A percentile compares a stretch with the other conserved stretches of the same genome.
phyloP scores from a whole-genome alignment of 371 early-diverging fungal species.

The Mortierella sp. region DNA sequence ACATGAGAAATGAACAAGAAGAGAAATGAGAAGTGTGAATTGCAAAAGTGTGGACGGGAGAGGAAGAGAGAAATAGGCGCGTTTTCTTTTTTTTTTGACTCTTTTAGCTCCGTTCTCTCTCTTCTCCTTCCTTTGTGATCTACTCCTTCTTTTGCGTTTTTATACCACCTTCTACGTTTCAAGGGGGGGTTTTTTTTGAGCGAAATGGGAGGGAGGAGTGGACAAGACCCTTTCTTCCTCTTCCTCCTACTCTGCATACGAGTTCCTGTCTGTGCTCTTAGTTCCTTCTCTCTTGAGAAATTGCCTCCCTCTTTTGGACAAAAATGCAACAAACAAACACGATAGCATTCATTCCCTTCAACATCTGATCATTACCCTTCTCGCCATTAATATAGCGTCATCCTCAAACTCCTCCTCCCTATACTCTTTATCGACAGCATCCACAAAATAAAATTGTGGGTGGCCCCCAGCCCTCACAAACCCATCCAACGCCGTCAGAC shows the following conservation, averaged over 20 bases:
- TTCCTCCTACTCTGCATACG: neutral
- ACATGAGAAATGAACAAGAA: constrained; percentile 2
- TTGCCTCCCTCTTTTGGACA: constrained; percentile 8
- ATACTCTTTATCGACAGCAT: neutral
- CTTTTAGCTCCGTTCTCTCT: neutral
- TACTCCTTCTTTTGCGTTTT: neutral
- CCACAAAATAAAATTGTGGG: neutral
- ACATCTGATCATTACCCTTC: too few species aligned
- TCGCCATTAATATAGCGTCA: too few species aligned
- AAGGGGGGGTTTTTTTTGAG: neutral
- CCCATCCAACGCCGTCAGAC: neutral
- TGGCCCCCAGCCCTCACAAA: neutral
- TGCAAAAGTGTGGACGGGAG: neutral
- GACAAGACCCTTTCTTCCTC: neutral
- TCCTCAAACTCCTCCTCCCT: too few species aligned
- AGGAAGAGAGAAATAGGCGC: too few species aligned
- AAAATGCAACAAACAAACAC: neutral
- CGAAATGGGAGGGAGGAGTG: too few species aligned
- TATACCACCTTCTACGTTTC: neutral
- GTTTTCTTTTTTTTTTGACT: too few species aligned
- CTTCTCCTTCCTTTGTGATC: neutral
- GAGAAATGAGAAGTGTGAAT: neutral
- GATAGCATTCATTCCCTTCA: too few species aligned
- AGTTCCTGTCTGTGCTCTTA: neutral
- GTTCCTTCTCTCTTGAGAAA: neutral